Conservation (phyloP, 2,329 filamentous ascomycete species). For the Cryphonectria naterciae region DNA sequence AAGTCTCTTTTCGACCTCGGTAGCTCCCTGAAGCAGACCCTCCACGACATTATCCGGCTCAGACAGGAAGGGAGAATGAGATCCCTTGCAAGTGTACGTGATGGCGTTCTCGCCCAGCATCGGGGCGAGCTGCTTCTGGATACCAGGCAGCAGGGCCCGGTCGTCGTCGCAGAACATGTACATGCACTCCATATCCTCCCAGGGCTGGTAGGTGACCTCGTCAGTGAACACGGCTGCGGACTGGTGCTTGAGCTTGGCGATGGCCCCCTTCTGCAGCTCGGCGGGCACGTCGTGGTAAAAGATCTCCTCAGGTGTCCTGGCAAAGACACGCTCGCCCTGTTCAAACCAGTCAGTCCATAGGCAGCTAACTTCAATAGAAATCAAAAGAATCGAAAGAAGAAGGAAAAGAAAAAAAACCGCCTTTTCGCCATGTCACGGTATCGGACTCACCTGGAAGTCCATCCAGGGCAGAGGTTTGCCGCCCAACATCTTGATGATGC, state of each 20-base stretch:
- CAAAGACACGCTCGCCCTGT: slow-evolving; percentile 28
- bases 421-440: background rate
- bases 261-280: slow-evolving; percentile 24
- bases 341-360: slow-evolving; percentile 1
- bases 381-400: no score
- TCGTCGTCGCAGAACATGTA: slow-evolving; percentile 32
- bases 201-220: slow-evolving; percentile 32
- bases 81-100: slow-evolving; percentile 23
- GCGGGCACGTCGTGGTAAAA: slow-evolving; percentile 33
- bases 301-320: slow-evolving; percentile 26
- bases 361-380: no score
- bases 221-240: slow-evolving; percentile 31
- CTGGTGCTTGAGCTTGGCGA: slow-evolving; percentile 30
- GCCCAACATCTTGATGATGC: slow-evolving; percentile 32
- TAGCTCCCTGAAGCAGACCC: slow-evolving; percentile 23
- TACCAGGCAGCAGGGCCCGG: slow-evolving; percentile 25
- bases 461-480: slow-evolving; percentile 35
- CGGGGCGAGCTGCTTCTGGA: slow-evolving; percentile 28
- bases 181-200: slow-evolving; percentile 32
- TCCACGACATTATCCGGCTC: slow-evolving; percentile 26
- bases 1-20: slow-evolving; percentile 22
- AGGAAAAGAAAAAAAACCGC: no score
- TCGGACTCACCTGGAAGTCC: slow-evolving; percentile 27
- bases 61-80: slow-evolving; percentile 32
- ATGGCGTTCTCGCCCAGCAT: slow-evolving; percentile 24